These are phyloP conservation scores for Teunomyces stri DNA, from an alignment of 805 yeast genomes.

Conservation along the genomic window DNA sequence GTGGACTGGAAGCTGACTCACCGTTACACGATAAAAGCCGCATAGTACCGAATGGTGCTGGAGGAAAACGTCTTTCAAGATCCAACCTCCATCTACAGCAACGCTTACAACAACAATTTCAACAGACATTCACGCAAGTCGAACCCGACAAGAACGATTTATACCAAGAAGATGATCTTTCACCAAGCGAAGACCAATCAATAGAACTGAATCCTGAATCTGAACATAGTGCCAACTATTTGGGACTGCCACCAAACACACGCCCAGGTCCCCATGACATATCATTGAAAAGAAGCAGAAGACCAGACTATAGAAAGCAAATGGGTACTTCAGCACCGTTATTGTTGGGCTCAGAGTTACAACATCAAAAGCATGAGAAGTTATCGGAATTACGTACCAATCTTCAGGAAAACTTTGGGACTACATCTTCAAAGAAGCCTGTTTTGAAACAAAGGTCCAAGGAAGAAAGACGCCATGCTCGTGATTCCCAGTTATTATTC, in stretches of 20 bases:
- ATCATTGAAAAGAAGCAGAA: constrained; percentile 36
- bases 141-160: constrained; percentile 44
- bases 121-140: constrained; percentile 14
- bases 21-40: constrained; percentile 5
- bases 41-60: not conserved
- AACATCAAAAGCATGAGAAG: constrained; percentile 21
- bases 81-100: constrained; percentile 15
- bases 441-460: constrained; percentile 4
- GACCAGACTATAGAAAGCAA: constrained; percentile 39
- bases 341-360: constrained; percentile 24
- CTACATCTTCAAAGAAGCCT: not conserved
- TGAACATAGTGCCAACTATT: not conserved
- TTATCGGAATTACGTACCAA: constrained; percentile 23
- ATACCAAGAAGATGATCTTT: not conserved
- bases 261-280: constrained; percentile 16
- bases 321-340: constrained; percentile 8
- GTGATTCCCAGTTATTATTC: constrained; percentile 36
- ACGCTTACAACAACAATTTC: constrained; percentile 16
- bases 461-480: constrained; percentile 14
- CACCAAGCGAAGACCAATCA: not conserved
- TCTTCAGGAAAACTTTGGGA: constrained; percentile 11
- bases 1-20: constrained; percentile 16
- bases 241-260: not conserved
- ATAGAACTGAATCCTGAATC: not conserved
- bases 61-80: constrained; percentile 2